phyloP scores from a whole-genome alignment of 2,329 filamentous ascomycete species.

The Didymella arachidicola region DNA sequence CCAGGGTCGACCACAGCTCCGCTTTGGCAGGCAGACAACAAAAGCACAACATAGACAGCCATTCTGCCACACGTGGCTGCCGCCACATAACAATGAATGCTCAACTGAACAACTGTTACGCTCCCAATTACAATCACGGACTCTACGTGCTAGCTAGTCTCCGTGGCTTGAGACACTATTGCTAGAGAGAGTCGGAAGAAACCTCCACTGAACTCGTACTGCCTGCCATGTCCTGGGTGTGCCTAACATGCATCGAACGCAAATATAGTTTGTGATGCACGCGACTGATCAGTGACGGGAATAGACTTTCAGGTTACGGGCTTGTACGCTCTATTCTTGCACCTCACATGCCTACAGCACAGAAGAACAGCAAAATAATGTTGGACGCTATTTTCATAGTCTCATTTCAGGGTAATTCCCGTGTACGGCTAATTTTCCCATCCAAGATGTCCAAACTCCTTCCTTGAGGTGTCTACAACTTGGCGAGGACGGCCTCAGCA shows the following conservation, averaged over 20 bases:
- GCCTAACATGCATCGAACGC: neutral
- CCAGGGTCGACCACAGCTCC: neutral
- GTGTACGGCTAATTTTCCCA: conserved; percentile 2
- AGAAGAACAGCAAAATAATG: neutral
- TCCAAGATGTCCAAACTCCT: conserved; percentile 1
- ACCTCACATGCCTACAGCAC: neutral
- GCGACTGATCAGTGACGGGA: neutral
- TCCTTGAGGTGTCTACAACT: conserved; percentile 48
- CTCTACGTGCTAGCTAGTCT: neutral
- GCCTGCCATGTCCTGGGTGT: neutral
- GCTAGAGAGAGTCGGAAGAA: neutral
- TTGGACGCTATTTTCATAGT: neutral
- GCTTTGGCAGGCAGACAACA: neutral
- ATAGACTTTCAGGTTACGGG: neutral
- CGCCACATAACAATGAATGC: conserved; percentile 1
- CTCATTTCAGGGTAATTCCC: conserved; percentile 1
- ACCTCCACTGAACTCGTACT: neutral
- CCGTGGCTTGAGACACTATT: too few species aligned
- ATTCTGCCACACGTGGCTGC: neutral
- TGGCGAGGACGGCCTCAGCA: conserved; percentile 58
- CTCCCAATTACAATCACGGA: neutral
- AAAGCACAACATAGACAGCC: neutral
- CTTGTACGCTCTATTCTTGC: neutral
- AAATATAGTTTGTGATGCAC: neutral
- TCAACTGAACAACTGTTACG: neutral